Evolutionary conservation across 108 stramenopile genomes (phyloP).

Genomic region (Phaeodactylum tricornutum): DNA sequence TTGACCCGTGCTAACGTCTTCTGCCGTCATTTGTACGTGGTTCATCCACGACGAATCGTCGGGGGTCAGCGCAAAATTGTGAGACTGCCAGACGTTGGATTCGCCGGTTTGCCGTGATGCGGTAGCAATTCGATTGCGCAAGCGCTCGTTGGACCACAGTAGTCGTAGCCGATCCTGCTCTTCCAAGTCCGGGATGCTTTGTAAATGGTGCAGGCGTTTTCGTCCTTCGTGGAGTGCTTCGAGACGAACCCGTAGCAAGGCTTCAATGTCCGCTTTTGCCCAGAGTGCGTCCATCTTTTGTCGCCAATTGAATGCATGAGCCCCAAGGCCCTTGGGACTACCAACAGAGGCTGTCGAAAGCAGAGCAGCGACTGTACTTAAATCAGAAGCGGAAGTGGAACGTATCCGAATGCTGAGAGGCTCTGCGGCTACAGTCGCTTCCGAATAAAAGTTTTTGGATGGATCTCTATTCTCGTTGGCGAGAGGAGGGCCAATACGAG

Average conservation of each 20-base stretch:
- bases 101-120: slow-evolving; percentile 39
- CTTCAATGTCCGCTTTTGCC: slow-evolving; percentile 10
- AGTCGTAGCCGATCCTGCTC: slow-evolving; percentile 13
- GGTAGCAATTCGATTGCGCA: slow-evolving; percentile 35
- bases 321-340: background rate
- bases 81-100: slow-evolving; percentile 42
- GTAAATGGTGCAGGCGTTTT: slow-evolving; percentile 3
- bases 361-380: slow-evolving; percentile 13
- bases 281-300: slow-evolving; percentile 5
- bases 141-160: slow-evolving; percentile 42
- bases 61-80: slow-evolving; percentile 56
- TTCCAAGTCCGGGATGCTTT: background rate
- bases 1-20: slow-evolving; percentile 24
- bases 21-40: slow-evolving; percentile 63
- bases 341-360: slow-evolving; percentile 8
- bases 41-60: slow-evolving; percentile 23
- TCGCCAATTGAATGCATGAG: background rate
- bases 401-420: slow-evolving; percentile 13
- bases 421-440: background rate
- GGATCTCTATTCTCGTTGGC: too few species aligned
- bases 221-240: slow-evolving; percentile 33
- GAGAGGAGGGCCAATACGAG: too few species aligned
- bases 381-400: slow-evolving; percentile 13
- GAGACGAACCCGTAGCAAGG: slow-evolving; percentile 23
- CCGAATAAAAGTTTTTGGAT: too few species aligned